These are phyloP conservation scores for Penicillium hesseltinei DNA, from an alignment of 2,329 filamentous ascomycete species.

Conservation along the genomic window DNA sequence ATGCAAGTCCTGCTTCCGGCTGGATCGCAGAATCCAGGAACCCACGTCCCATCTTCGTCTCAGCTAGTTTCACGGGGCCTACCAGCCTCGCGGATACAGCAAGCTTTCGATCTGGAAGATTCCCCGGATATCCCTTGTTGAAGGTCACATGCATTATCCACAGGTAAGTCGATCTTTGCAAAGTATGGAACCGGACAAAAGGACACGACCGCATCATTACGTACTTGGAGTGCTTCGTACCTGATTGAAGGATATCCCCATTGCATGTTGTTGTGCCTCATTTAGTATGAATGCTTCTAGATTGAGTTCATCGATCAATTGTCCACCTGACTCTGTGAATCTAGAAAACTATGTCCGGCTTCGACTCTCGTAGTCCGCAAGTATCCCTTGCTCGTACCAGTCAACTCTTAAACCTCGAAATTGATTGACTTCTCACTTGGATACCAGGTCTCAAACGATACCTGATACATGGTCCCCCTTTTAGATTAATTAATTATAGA, in stretches of 20 bases:
- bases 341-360: constrained; percentile 18
- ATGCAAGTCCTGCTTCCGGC: constrained; percentile 23
- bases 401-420: neutral
- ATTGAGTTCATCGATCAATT: constrained; percentile 15
- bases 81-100: constrained; percentile 5
- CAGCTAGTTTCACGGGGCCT: constrained; percentile 4
- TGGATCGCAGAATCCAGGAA: constrained; percentile 13
- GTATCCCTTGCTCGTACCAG: constrained; percentile 22
- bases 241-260: neutral
- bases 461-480: neutral
- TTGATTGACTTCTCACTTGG: neutral
- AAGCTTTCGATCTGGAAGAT: constrained; percentile 14
- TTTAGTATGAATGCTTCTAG: constrained; percentile 14
- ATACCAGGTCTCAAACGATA: constrained; percentile 2
- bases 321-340: constrained; percentile 20
- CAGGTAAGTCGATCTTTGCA: constrained; percentile 1
- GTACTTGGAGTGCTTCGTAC: neutral
- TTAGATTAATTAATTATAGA: neutral
- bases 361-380: constrained; percentile 14
- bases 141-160: constrained; percentile 6
- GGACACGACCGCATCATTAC: constrained; percentile 1
- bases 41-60: constrained; percentile 11
- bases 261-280: neutral
- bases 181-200: constrained; percentile 1
- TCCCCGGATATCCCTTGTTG: constrained; percentile 12